Conservation (phyloP, 768 basidiomycete genomes). For the Pisolithus orientalis region DNA sequence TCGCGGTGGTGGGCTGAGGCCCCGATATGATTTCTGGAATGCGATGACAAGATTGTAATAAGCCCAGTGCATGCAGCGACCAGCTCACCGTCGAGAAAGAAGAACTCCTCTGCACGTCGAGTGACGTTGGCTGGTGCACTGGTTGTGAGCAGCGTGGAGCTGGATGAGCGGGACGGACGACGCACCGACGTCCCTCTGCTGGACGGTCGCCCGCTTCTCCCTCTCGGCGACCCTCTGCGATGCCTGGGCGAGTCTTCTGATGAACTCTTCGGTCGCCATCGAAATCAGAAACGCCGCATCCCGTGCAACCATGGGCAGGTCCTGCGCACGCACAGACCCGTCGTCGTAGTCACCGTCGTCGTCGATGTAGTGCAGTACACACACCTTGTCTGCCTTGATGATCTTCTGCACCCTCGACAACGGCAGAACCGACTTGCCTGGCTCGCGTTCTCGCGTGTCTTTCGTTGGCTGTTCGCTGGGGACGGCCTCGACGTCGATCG, state of each 20-base stretch:
- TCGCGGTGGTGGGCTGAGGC: slow-evolving; percentile 25
- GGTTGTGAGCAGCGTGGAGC: background rate
- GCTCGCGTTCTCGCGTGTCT: slow-evolving; percentile 28
- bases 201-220: slow-evolving; percentile 70
- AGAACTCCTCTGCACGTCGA: slow-evolving; percentile 64
- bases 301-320: slow-evolving; percentile 66
- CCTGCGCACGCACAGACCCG: slow-evolving; percentile 34
- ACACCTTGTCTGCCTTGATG: slow-evolving; percentile 78
- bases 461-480: background rate
- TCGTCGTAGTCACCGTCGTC: background rate
- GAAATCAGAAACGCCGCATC: slow-evolving; percentile 79
- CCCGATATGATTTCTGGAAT: slow-evolving; percentile 33
- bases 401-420: slow-evolving; percentile 77
- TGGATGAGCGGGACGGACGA: slow-evolving; percentile 1
- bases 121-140: slow-evolving; percentile 47
- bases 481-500: background rate
- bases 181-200: slow-evolving; percentile 75
- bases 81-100: slow-evolving; percentile 66
- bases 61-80: background rate
- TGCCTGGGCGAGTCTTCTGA: slow-evolving; percentile 66
- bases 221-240: slow-evolving; percentile 63
- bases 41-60: slow-evolving; percentile 40
- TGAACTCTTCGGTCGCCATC: slow-evolving; percentile 84
- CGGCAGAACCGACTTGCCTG: slow-evolving; percentile 71
- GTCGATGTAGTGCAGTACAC: slow-evolving; percentile 7